Percentiles rank a stretch among this genome's conserved stretches.
Conservation (phyloP, 2,329 filamentous ascomycete genomes). For the Fusarium longipes region DNA sequence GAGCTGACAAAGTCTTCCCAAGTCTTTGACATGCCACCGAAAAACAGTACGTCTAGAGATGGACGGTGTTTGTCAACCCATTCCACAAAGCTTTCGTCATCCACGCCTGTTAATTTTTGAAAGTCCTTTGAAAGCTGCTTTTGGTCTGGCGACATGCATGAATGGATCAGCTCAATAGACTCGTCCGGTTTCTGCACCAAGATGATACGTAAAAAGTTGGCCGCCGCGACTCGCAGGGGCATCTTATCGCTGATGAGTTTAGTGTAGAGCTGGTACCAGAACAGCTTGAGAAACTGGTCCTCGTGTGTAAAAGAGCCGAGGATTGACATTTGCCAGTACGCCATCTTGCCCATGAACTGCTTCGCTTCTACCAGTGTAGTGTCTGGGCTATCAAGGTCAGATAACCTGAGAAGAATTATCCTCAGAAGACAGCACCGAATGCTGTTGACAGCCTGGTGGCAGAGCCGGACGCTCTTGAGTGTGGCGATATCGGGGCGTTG, state of each 20-base stretch:
- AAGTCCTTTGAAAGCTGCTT: constrained; percentile 80
- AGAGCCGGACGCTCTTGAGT: constrained; percentile 90
- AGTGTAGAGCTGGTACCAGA: constrained; percentile 93
- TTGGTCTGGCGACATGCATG: constrained; percentile 77
- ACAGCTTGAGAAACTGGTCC: constrained; percentile 82
- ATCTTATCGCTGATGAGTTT: constrained; percentile 80
- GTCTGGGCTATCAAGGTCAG: constrained; percentile 78
- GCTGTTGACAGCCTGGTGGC: constrained; percentile 80
- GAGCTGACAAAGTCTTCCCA: constrained; percentile 90
- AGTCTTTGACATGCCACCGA: constrained; percentile 79
- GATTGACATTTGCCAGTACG: constrained; percentile 96
- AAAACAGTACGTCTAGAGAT: constrained; percentile 84
- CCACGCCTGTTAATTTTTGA: constrained; percentile 84
- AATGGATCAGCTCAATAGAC: constrained; percentile 77
- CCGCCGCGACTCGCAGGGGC: constrained; percentile 78
- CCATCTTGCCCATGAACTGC: constrained; percentile 82
- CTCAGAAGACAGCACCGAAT: constrained; percentile 83
- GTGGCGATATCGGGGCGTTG: constrained; percentile 84
- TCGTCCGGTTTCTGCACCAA: constrained; percentile 93
- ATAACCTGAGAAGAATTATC: constrained; percentile 82
- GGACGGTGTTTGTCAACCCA: constrained; percentile 89
- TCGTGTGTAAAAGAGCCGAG: constrained; percentile 81
- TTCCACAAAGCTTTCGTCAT: constrained; percentile 85
- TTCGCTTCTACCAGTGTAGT: constrained; percentile 71
- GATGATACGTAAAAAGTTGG: constrained; percentile 89